Evolutionary conservation across 2,329 filamentous ascomycete genomes (phyloP), one percentile per base, ranked within the genome.

Genomic region (Phaeosphaeria sp.): DNA sequence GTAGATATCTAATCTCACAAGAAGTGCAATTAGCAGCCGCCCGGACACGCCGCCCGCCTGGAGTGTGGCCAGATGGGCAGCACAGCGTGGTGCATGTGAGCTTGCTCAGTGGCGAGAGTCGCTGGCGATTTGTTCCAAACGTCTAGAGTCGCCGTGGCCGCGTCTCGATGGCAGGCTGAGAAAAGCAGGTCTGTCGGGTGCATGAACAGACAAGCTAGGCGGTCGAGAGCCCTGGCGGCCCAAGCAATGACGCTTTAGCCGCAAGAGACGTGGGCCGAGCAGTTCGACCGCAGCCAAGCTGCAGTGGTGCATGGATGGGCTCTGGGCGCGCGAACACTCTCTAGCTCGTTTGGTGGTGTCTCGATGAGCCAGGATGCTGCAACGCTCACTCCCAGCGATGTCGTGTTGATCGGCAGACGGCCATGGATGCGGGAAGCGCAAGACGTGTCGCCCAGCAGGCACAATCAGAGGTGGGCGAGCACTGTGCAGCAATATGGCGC

Each of bases 211-310:
- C 59, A 63, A 60, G 59, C 59, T 49, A 39, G 48, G 51, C 17
- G 27, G 24, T 24, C 21, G 45, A 54, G 30, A 30, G 45, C 44
- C 25, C 51, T 52, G 45, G 52, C 59, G 55, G 51, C 25, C 59
- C 49, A 59, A 61, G 56, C 59, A 60, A 53, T 43, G 39, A 40
- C 33, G 42, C 25, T 55, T 56, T 58, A 63, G 53, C 57, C 53
- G 55, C 50, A 56, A 44, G 8, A 24, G 40, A 18, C 21, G 40
- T 56, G 27, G 61, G 17, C 57, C 47, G 52, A 27, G 48, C 51
- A 51, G 47, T 21, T 48, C 48, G 50, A 64, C 49, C 54, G 56
- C 47, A 58, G 64, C 66, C 66, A 65, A 70, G 66, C 53, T 49
- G 51, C 44, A 36, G 30, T 33, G 46, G 46, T 49, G 25, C 46